These are phyloP conservation scores for Termitomyces titanicus DNA, from an alignment of 768 basidiomycete species.

Conservation along the genomic window DNA sequence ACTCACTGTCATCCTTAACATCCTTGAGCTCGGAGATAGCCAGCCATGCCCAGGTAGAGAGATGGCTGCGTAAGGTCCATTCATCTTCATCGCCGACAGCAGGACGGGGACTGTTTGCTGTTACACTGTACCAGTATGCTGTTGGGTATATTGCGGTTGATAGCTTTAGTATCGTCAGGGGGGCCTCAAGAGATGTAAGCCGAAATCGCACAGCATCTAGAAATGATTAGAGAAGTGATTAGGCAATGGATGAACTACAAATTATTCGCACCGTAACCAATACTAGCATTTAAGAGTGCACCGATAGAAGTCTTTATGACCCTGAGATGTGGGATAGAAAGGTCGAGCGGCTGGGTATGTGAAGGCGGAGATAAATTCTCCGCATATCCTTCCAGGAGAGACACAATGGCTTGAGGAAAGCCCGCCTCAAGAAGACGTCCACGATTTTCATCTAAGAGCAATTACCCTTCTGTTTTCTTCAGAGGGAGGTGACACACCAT, in stretches of 20 bases:
- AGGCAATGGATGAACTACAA: not conserved
- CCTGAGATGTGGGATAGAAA: conserved; percentile 62
- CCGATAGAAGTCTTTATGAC: conserved; percentile 77
- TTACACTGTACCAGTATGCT: conserved; percentile 50
- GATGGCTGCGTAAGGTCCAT: conserved; percentile 61
- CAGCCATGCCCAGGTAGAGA: conserved; percentile 79
- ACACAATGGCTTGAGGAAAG: conserved; percentile 63
- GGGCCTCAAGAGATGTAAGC: conserved; percentile 66
- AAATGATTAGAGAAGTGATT: not conserved
- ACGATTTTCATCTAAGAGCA: conserved; percentile 65
- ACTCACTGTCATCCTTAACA: conserved; percentile 65
- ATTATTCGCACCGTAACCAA: conserved; percentile 62
- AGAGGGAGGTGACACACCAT: conserved; percentile 43
- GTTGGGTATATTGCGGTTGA: conserved; percentile 71
- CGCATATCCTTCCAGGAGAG: conserved; percentile 67
- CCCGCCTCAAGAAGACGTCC: conserved; percentile 65
- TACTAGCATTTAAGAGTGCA: conserved; percentile 71
- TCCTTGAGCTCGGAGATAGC: conserved; percentile 71
- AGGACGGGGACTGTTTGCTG: conserved; percentile 17
- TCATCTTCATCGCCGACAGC: conserved; percentile 39
- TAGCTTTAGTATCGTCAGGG: conserved; percentile 63
- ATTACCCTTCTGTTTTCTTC: conserved; percentile 2
- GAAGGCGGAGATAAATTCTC: conserved; percentile 38
- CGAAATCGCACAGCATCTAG: conserved; percentile 69
- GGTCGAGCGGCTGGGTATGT: conserved; percentile 37